Evolutionary conservation across 768 basidiomycete genomes (phyloP).

Genomic region (Rhodocollybia butyracea): DNA sequence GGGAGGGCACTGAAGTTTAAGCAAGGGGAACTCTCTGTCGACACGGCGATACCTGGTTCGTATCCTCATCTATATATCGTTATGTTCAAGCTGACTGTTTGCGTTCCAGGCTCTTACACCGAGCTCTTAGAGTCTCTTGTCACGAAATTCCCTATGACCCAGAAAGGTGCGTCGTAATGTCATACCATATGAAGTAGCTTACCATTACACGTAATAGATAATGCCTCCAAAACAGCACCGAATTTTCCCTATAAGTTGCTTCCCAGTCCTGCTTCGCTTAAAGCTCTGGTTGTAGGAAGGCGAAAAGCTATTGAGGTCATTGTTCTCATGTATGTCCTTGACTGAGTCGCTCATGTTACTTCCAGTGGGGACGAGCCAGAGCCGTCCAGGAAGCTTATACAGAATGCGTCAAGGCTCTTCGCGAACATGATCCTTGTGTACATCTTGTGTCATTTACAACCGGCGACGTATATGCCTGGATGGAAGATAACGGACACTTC

Average conservation of each 20-base stretch:
- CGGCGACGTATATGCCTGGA: conserved; percentile 46
- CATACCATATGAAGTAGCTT: neutral
- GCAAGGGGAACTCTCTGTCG: neutral
- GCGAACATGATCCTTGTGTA: conserved; percentile 5
- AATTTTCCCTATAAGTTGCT: conserved; percentile 40
- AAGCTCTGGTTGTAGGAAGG: conserved; percentile 36
- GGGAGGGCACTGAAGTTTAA: neutral
- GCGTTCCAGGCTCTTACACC: conserved; percentile 14
- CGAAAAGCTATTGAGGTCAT: conserved; percentile 28
- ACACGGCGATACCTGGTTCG: neutral
- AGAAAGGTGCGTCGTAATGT: conserved; percentile 27
- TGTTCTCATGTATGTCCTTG: neutral
- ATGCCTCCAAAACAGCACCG: conserved; percentile 5
- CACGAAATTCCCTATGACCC: conserved; percentile 40
- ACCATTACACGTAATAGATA: neutral
- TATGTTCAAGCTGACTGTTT: too few relatives aligned
- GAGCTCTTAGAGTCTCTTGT: conserved; percentile 29
- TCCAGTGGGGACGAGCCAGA: conserved; percentile 45
- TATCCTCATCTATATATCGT: neutral
- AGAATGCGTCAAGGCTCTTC: conserved; percentile 12
- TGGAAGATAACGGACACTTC: conserved; percentile 38
- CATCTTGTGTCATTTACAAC: conserved; percentile 29
- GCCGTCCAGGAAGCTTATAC: conserved; percentile 42
- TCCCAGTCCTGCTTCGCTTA: conserved; percentile 29
- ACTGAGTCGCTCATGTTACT: neutral